Percentiles rank a stretch among this genome's conserved stretches.
Evolutionary conservation across 2,329 filamentous ascomycete species (phyloP).

Genomic region (Thermochaetoides dissita): DNA sequence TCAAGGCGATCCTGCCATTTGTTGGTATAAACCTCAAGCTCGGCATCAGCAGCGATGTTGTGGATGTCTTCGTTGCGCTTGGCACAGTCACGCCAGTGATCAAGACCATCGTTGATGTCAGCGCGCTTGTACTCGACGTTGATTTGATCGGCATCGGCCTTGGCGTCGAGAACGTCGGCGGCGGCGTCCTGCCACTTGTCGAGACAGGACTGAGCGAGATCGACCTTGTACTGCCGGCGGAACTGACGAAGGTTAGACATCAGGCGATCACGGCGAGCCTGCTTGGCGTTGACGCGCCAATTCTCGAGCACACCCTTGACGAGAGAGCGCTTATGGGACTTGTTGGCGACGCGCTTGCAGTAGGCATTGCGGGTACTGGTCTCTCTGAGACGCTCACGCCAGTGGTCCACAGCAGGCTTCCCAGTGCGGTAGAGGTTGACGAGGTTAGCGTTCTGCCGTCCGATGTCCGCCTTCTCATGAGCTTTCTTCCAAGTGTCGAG

Average conservation of each 20-base stretch:
- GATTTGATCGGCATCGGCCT: slow-evolving; percentile 15
- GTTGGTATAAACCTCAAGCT: slow-evolving; percentile 15
- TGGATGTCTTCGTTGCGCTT: slow-evolving; percentile 9
- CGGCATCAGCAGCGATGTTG: slow-evolving; percentile 17
- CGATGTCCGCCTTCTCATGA: slow-evolving; percentile 8
- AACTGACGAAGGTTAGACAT: slow-evolving; percentile 14
- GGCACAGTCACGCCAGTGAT: slow-evolving; percentile 13
- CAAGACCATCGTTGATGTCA: slow-evolving; percentile 14
- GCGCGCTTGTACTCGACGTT: slow-evolving; percentile 15
- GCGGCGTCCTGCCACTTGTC: slow-evolving; percentile 15
- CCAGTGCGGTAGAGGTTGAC: slow-evolving; percentile 14
- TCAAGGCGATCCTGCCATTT: slow-evolving; percentile 14
- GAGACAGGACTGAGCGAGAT: slow-evolving; percentile 14
- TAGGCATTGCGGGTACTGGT: slow-evolving; percentile 3
- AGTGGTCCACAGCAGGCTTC: slow-evolving; percentile 12
- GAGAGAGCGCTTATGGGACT: slow-evolving; percentile 7
- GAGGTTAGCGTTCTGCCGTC: slow-evolving; percentile 12
- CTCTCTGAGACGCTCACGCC: slow-evolving; percentile 8
- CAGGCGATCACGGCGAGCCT: slow-evolving; percentile 14
- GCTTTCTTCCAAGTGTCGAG: slow-evolving; percentile 10
- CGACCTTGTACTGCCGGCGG: slow-evolving; percentile 15
- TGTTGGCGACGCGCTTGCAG: slow-evolving; percentile 6
- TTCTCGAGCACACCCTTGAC: slow-evolving; percentile 9
- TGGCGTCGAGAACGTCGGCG: slow-evolving; percentile 11
- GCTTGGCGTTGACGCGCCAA: slow-evolving; percentile 13